Evolutionary conservation across 2,329 filamentous ascomycete genomes (phyloP).

Genomic region (Westerdykella aurantiaca): DNA sequence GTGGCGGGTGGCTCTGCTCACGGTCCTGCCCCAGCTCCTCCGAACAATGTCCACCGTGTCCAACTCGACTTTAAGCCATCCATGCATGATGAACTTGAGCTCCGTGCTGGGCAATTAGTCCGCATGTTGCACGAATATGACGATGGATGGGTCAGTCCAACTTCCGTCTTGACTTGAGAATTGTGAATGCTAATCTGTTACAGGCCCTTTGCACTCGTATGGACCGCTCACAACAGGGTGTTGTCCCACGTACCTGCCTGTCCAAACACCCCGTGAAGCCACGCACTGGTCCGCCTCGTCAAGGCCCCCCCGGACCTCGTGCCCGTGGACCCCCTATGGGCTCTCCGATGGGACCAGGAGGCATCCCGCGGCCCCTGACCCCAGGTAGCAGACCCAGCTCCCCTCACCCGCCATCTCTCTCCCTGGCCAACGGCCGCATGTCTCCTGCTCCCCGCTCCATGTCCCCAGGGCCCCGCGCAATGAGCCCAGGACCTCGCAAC

Average conservation of each 20-base stretch:
- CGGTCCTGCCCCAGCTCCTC: slow-evolving; percentile 43
- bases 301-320: slow-evolving; percentile 46
- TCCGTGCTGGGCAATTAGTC: slow-evolving; percentile 76
- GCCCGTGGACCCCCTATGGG: slow-evolving; percentile 28
- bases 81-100: slow-evolving; percentile 83
- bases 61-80: slow-evolving; percentile 91
- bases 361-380: slow-evolving; percentile 37
- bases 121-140: slow-evolving; percentile 93
- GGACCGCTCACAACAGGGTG: slow-evolving; percentile 86
- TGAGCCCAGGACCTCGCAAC: slow-evolving; percentile 1
- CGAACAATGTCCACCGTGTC: slow-evolving; percentile 75
- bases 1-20: slow-evolving; percentile 59
- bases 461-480: not conserved
- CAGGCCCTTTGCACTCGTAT: slow-evolving; percentile 86
- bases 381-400: slow-evolving; percentile 45
- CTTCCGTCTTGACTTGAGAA: not conserved
- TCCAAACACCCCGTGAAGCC: slow-evolving; percentile 90
- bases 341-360: slow-evolving; percentile 29
- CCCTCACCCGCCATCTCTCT: slow-evolving; percentile 43
- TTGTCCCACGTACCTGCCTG: slow-evolving; percentile 86
- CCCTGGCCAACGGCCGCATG: slow-evolving; percentile 33
- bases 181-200: slow-evolving; percentile 15
- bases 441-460: slow-evolving; percentile 17
- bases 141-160: slow-evolving; percentile 81
- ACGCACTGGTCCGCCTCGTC: slow-evolving; percentile 52